phyloP scores from a whole-genome alignment of 345 rosid genomes.

The Geranium brycei region DNA sequence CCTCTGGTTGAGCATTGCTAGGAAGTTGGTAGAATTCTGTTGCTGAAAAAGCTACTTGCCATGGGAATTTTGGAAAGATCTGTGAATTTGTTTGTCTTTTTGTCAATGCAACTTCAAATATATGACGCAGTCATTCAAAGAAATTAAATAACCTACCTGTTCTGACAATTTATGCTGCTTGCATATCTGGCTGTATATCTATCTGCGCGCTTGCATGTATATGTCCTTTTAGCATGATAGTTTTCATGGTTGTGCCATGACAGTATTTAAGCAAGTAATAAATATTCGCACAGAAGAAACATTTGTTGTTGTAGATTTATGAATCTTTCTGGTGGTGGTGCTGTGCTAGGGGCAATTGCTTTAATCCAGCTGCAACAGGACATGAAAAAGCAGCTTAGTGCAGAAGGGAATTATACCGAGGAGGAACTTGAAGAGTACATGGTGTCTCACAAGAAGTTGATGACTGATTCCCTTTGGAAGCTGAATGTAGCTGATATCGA shows the following conservation, averaged over 20 bases:
- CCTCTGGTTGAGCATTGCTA: too few species aligned
- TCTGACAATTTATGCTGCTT: not conserved
- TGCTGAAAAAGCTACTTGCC: too few species aligned
- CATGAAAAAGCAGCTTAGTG: conserved; percentile 73
- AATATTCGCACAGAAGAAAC: not conserved
- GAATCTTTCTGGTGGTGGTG: conserved; percentile 13
- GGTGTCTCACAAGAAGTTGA: conserved; percentile 70
- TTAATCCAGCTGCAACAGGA: conserved; percentile 94
- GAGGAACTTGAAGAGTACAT: conserved; percentile 85
- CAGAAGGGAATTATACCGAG: conserved; percentile 77
- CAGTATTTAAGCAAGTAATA: too few species aligned
- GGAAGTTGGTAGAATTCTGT: too few species aligned
- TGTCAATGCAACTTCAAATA: too few species aligned
- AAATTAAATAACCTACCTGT: too few species aligned
- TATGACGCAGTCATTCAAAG: too few species aligned
- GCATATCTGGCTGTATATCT: not conserved
- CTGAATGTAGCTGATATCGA: conserved; percentile 96
- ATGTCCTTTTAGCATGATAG: not conserved
- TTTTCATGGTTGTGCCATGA: not conserved
- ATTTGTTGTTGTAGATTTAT: conserved; percentile 1
- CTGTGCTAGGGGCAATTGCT: conserved; percentile 62
- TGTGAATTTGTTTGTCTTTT: too few species aligned
- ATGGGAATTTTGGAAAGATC: too few species aligned
- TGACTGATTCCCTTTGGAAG: conserved; percentile 97
- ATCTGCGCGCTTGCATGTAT: not conserved